Base-by-base conservation (phyloP, 1,284 basidiomycete species). In the Inonotus hispidus region DNA sequence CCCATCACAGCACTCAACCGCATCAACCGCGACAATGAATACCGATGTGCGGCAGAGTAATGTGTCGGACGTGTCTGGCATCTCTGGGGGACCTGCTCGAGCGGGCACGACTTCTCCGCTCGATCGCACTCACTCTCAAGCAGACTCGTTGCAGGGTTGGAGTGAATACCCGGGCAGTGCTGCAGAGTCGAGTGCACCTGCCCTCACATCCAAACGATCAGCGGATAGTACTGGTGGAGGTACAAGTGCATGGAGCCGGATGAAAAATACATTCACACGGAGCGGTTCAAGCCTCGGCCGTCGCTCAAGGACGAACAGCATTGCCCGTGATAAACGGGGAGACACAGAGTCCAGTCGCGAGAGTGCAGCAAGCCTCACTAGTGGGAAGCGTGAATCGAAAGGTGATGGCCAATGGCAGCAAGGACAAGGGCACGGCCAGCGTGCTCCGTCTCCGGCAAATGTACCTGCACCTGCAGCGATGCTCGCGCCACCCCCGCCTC, bases 301-400 rank as follows among this genome's bases (percentile, higher is more conserved):
- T 64, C 82, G 90, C 52, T 91, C 89, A 56, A 82, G 89, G 39
- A 84, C 87, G 45, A 90, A 90, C 68, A 90, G 88, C 68, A 79
- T 89, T 60, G 79, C 79, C 50, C 81, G 87, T 49, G 84, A 88
- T 56, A 67, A 68, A 41, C 74, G 81, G 64, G 79, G 82, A 45
- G 83, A 85, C 69, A 87, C 25, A 83, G 84, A 68, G 74, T 85
- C 63, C 19, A 90, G 86, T 69, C 79, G 87, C 41, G 89, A 91
- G 73, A 92, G 89, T 68, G 85, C 85, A 14, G 82, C 79, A 25
- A 90, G 88, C 68, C 71, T 88, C 41, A 79, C 5, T 83, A 83
- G 66, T 75, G 79, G 3, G 85, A 82, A 71, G 75, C 73, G 19
- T 32, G 53, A 63, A 41, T 58, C 50, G 21, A 41, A 58, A 46